Evolutionary conservation across 2,329 filamentous ascomycete species (phyloP), one percentile per base, ranked within the genome.

Genomic region (Colletotrichum sp.): DNA sequence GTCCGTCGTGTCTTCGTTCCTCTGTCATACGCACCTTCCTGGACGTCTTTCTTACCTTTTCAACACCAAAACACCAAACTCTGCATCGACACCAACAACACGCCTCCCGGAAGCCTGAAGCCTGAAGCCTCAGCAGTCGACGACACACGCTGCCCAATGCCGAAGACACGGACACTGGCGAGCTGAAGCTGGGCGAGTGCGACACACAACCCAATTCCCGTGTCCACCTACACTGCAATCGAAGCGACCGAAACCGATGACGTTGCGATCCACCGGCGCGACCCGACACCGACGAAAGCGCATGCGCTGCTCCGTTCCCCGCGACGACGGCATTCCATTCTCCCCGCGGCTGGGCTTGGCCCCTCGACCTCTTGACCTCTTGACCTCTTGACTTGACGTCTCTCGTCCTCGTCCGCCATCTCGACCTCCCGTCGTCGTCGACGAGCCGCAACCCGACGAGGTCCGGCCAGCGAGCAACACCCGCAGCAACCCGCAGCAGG

Each of bases 241-340:
- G 57, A 32, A 28, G 36, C 44, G 67, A 71, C 44, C 59, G 44
- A 71, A 34, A 71, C 71, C 67, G 67, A 74, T 74, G 67, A 71
- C 71, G 44, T 48, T 74, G 44, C 66, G 26, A 71, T 74, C 59
- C 67, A 74, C 57, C 57, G 15, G 30, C 59, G 60, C 65, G 36
- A 70, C 39, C 62, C 57, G 34, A 36, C 22, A 70, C 44, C 44
- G 44, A 52, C 44, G n/a, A 34, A 65, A 48, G 71, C 71, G 71
- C 67, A 71, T 71, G 67, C 71, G 36, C 52, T 52, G 39, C 24
- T 65, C 34, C 13, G 64, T 52, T 32, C 18, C 30, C 30, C 18
- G 18, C 26, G 59, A 62, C 59, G 32, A 64, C 34, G 24, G 30
- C 26, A n/a, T 59, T 57, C 26, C n/a, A 44, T 36, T 34, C 26